phyloP scores from a whole-genome alignment of 257 asterid genomes.

The Nicotiana attenuata region DNA sequence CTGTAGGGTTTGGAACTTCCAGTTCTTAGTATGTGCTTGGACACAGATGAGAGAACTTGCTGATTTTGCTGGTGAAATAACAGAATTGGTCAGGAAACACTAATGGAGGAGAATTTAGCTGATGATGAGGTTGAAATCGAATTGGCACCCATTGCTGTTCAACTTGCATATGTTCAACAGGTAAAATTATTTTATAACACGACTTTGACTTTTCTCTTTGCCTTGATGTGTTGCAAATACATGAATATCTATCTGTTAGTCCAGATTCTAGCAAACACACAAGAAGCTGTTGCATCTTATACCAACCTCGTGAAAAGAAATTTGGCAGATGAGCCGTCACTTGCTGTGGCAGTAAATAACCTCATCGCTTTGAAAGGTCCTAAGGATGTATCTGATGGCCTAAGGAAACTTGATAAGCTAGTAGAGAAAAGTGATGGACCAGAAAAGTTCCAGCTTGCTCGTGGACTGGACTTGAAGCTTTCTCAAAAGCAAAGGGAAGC shows the following conservation, averaged over 20 bases:
- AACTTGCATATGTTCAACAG: slow-evolving; percentile 80
- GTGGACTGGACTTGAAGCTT: slow-evolving; percentile 75
- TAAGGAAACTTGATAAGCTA: slow-evolving; percentile 77
- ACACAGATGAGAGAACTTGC: neutral
- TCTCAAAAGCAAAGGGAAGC: slow-evolving; percentile 75
- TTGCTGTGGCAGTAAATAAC: slow-evolving; percentile 73
- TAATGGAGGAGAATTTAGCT: slow-evolving; percentile 67
- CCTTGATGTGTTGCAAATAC: slow-evolving; percentile 4
- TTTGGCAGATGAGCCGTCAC: slow-evolving; percentile 70
- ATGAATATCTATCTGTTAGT: neutral
- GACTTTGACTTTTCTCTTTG: neutral
- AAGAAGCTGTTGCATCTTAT: slow-evolving; percentile 66
- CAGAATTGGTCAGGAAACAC: slow-evolving; percentile 89
- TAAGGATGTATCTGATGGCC: slow-evolving; percentile 76
- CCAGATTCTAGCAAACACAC: slow-evolving; percentile 67
- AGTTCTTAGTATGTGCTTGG: neutral
- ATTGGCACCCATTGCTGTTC: slow-evolving; percentile 81
- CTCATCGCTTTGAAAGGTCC: slow-evolving; percentile 69
- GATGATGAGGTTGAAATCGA: slow-evolving; percentile 82
- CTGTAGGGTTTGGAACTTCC: neutral
- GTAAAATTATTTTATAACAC: slow-evolving; percentile 26
- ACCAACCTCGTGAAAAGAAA: slow-evolving; percentile 61
- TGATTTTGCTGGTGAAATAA: neutral
- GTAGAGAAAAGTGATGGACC: slow-evolving; percentile 64
- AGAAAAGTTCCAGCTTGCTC: slow-evolving; percentile 51